Conservation (phyloP, 2,329 filamentous ascomycete genomes). For the Ophiocordyceps camponoti-saundersi region DNA sequence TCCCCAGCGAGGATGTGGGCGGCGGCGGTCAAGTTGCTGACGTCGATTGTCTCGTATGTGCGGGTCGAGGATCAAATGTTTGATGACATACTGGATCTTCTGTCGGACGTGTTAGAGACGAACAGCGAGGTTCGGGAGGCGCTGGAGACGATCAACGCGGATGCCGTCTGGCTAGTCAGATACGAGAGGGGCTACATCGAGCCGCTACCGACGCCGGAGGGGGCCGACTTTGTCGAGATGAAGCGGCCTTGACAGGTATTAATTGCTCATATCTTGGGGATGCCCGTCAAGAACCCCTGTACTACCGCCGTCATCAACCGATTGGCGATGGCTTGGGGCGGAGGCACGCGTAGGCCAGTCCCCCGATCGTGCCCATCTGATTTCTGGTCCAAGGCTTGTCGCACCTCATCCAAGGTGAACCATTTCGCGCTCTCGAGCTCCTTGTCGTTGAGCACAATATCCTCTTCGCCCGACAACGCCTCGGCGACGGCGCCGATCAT, state of each 20-base stretch:
- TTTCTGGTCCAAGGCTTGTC: conserved; percentile 51
- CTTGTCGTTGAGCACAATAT: conserved; percentile 71
- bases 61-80: conserved; percentile 50
- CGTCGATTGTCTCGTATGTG: conserved; percentile 44
- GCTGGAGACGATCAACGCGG: conserved; percentile 48
- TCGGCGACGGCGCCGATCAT: conserved; percentile 86
- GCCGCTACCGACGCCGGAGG: conserved; percentile 21
- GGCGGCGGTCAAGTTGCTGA: conserved; percentile 40
- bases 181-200: conserved; percentile 27
- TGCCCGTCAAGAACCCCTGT: conserved; percentile 49
- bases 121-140: conserved; percentile 33
- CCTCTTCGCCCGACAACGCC: conserved; percentile 54
- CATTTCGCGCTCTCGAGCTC: conserved; percentile 84
- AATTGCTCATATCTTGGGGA: conserved; percentile 29
- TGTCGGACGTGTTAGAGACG: conserved; percentile 31
- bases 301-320: conserved; percentile 68
- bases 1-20: conserved; percentile 49
- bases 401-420: conserved; percentile 69
- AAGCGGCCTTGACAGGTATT: conserved; percentile 2
- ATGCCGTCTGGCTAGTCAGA: conserved; percentile 59
- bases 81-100: conserved; percentile 50
- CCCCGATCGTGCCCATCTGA: conserved; percentile 52
- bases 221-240: conserved; percentile 20
- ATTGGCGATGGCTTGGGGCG: conserved; percentile 80
- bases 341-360: conserved; percentile 63